Base-by-base conservation (phyloP, 2,329 filamentous ascomycete species). In the Aspergillus costaricaensis region DNA sequence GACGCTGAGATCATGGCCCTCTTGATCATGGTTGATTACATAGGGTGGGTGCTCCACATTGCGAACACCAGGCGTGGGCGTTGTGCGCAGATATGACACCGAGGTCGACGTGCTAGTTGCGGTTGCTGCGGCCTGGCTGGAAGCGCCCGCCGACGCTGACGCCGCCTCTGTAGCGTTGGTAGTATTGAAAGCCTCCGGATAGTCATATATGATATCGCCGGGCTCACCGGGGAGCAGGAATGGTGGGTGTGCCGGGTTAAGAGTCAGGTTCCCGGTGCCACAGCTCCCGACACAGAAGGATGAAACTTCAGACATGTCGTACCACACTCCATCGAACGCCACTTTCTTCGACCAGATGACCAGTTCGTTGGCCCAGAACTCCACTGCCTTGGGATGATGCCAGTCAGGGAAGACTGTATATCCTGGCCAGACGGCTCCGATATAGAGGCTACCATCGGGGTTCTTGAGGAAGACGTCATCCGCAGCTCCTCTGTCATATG, bases 1-100 rank as follows among this genome's bases (percentile, higher is more conserved):
- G 2, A 88, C 86, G 15, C 86, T 88, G 21, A 94, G 81, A 68
- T 91, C 89, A 15, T 89, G 90, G 6, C 75, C 74, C 10, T 59
- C 63, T 47, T 90, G 83, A 43, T 87, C 84, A 71, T 93, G 85
- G 72, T 92, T 87, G 70, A 94, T 88, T 5, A 86, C 85, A 68
- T 94, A 95, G 2, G 91, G 89, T 21, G 91, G 91, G 67, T 88
- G 82, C 68, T 92, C 86, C 59, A 94, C 76, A 67, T 92, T 83
- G 19, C 91, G 84, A 12, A 80, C 79, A 1, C 87, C 88, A 0
- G 85, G 80, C 0, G 86, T 89, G 1, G 87, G 85, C 1, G 80
- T 87, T 0, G 84, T 86, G 4, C 83, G 81, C 52, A 86, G 72
- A 67, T 86, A 88, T 14, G 75, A 76, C 0, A 77, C 76, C 0